Conservation (phyloP, 768 basidiomycete genomes). For the Auricularia sp. region DNA sequence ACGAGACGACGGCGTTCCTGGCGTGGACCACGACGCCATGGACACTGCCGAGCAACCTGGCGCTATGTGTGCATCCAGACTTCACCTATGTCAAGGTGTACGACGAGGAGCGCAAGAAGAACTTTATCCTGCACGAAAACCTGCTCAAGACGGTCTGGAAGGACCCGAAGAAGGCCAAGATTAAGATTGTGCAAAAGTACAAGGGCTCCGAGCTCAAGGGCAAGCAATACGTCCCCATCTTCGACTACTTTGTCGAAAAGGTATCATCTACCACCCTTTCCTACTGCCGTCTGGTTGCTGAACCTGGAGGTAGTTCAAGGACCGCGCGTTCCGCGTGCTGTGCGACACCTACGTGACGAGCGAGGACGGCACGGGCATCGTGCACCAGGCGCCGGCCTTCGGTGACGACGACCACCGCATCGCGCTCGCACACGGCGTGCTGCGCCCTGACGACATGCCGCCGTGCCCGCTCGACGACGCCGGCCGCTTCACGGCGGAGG, state of each 20-base stretch:
- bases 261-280: too few species aligned
- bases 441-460: conserved; percentile 85
- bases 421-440: conserved; percentile 70
- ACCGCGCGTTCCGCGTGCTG: conserved; percentile 82
- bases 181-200: conserved; percentile 81
- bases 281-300: too few species aligned
- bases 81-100: conserved; percentile 95
- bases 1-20: conserved; percentile 78
- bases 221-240: conserved; percentile 90
- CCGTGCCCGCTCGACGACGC: conserved; percentile 92
- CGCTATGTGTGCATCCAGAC: conserved; percentile 91
- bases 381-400: conserved; percentile 96
- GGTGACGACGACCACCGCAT: conserved; percentile 99
- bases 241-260: conserved; percentile 94
- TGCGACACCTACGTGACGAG: conserved; percentile 90
- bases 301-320: conserved; percentile 55
- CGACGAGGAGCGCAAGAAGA: conserved; percentile 75
- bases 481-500: conserved; percentile 80
- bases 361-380: conserved; percentile 91
- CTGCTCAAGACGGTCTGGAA: conserved; percentile 87
- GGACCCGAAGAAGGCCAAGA: conserved; percentile 94
- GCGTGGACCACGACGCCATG: conserved; percentile 99
- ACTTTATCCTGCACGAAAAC: conserved; percentile 86
- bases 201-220: conserved; percentile 90
- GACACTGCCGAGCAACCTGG: conserved; percentile 94